Percentiles rank a stretch among this genome's conserved stretches.
Evolutionary conservation across 495 filamentous ascomycete genomes (phyloP).

Genomic region (Aspergillus mulundensis): DNA sequence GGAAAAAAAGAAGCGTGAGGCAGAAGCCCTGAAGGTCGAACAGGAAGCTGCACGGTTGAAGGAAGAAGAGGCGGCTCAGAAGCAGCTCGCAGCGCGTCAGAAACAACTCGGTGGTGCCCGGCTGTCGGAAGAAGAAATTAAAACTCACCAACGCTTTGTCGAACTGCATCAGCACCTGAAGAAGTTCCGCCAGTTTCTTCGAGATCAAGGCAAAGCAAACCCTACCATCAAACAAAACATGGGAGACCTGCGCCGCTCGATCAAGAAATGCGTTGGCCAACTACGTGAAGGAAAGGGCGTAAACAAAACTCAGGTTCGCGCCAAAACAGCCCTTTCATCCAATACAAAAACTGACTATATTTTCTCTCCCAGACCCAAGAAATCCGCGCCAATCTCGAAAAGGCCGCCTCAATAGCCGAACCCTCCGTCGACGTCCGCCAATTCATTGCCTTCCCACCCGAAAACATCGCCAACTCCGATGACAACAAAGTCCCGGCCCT

Average conservation of each 20-base stretch:
- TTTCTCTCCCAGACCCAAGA: constrained; percentile 34
- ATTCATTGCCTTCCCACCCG: constrained; percentile 58
- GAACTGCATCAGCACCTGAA: constrained; percentile 73
- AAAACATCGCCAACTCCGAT: constrained; percentile 46
- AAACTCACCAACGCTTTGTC: constrained; percentile 56
- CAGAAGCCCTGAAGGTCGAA: constrained; percentile 33
- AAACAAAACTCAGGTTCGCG: constrained; percentile 52
- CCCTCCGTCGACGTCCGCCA: constrained; percentile 61
- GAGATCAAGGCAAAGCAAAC: constrained; percentile 44
- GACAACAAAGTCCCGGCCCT: constrained; percentile 61
- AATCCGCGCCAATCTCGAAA: constrained; percentile 45
- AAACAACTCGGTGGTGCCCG: constrained; percentile 26
- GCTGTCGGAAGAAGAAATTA: constrained; percentile 33
- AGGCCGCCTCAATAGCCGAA: constrained; percentile 43
- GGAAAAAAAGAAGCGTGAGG: constrained; percentile 36
- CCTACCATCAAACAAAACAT: constrained; percentile 57
- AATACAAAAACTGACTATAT: constrained; percentile 12
- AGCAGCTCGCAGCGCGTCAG: constrained; percentile 27
- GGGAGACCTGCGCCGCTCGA: constrained; percentile 70
- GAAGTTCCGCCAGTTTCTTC: constrained; percentile 56
- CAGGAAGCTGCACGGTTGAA: constrained; percentile 24
- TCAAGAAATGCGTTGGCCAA: constrained; percentile 70
- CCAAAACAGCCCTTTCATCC: background rate
- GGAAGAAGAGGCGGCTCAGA: constrained; percentile 21
- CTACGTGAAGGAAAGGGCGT: constrained; percentile 58